phyloP scores from a whole-genome alignment of 345 rosid genomes.

The Psidium friedrichsthalianum region DNA sequence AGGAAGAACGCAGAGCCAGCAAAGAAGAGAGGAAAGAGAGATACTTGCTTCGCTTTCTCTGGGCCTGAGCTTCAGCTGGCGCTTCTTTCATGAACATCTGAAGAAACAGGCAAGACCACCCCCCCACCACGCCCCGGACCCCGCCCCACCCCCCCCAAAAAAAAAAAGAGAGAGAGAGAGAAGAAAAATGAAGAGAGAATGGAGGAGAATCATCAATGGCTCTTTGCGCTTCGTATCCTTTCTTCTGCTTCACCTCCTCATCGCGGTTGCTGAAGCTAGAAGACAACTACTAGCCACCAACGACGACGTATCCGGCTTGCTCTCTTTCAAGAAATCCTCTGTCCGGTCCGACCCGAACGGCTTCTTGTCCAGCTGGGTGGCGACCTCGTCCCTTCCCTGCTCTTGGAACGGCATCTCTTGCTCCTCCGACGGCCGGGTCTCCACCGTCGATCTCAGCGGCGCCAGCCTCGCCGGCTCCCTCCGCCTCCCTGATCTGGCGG shows the following conservation, averaged over 20 bases:
- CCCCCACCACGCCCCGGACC: too few relatives aligned
- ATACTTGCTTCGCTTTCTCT: neutral
- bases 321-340: constrained; percentile 57
- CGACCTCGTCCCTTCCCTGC: constrained; percentile 30
- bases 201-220: neutral
- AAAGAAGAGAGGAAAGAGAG: neutral
- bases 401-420: constrained; percentile 73
- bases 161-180: too few relatives aligned
- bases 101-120: neutral
- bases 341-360: constrained; percentile 51
- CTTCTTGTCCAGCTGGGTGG: constrained; percentile 40
- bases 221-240: constrained; percentile 3
- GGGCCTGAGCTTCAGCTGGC: neutral
- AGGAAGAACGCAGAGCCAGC: neutral
- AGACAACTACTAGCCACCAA: neutral
- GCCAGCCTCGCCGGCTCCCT: constrained; percentile 41
- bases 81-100: neutral
- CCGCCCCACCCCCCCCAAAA: too few relatives aligned
- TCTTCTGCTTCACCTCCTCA: constrained; percentile 4
- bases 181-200: neutral
- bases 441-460: constrained; percentile 40
- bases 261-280: constrained; percentile 16
- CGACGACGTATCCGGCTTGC: constrained; percentile 30
- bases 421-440: constrained; percentile 33
- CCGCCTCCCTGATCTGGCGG: constrained; percentile 38